Evolutionary conservation across 306 rosid species (phyloP).

Genomic region (Inga leiocalycina): DNA sequence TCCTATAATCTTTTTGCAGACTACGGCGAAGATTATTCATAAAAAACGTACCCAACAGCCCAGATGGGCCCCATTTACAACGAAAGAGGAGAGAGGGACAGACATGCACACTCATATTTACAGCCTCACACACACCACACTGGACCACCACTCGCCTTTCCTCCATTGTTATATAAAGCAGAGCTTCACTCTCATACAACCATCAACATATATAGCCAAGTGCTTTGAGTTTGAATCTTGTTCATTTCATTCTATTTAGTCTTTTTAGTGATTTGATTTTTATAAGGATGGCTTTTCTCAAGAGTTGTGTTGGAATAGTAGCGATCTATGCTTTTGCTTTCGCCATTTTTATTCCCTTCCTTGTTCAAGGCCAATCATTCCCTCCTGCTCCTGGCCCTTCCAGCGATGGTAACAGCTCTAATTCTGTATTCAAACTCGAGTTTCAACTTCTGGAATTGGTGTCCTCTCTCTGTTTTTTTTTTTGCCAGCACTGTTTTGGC

Average conservation of each 20-base stretch:
- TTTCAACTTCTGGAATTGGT: background rate
- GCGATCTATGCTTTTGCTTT: slow-evolving; percentile 40
- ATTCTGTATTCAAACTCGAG: background rate
- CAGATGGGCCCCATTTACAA: slow-evolving; percentile 24
- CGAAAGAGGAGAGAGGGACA: slow-evolving; percentile 25
- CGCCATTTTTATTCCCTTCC: slow-evolving; percentile 50
- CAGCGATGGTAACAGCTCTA: slow-evolving; percentile 58
- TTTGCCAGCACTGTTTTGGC: background rate
- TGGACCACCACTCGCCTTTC: background rate
- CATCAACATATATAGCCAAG: background rate
- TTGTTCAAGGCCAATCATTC: slow-evolving; percentile 44
- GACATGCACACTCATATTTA: background rate
- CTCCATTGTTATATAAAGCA: background rate
- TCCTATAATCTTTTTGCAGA: background rate
- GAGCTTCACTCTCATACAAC: background rate
- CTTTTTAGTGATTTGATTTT: background rate
- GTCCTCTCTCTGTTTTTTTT: too few relatives aligned
- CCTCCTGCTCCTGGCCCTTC: slow-evolving; percentile 58
- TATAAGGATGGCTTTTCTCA: slow-evolving; percentile 38
- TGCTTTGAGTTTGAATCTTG: background rate
- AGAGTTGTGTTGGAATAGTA: slow-evolving; percentile 38
- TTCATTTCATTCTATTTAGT: background rate
- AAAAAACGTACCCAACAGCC: background rate
- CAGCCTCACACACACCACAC: background rate
- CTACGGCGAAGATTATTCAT: background rate